Conservation (phyloP, 73 alveolate species). For the Halteria grandinella region DNA sequence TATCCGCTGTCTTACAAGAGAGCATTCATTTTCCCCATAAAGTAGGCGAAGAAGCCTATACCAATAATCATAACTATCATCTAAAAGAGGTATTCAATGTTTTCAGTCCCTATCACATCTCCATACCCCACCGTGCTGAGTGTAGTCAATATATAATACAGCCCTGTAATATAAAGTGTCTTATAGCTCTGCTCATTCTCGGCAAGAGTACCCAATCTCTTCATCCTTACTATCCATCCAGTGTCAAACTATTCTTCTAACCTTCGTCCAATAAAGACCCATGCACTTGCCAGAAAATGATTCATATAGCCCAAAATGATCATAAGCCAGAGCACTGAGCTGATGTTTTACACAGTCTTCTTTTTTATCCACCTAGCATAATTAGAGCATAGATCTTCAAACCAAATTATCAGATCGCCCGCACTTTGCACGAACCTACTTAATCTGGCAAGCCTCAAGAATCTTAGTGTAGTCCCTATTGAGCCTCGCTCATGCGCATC, state of each 20-base stretch:
- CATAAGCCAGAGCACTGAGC: conserved; percentile 16
- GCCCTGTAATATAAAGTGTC: conserved; percentile 44
- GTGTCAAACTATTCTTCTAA: neutral
- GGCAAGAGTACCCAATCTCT: neutral
- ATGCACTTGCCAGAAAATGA: conserved; percentile 54
- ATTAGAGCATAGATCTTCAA: neutral
- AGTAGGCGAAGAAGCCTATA: conserved; percentile 63
- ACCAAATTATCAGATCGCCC: neutral
- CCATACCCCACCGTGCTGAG: conserved; percentile 71
- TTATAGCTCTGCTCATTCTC: neutral
- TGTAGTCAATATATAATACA: conserved; percentile 62
- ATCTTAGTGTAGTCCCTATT: no score
- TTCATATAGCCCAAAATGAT: conserved; percentile 16
- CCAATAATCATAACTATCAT: conserved; percentile 57
- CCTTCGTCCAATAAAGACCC: conserved; percentile 53
- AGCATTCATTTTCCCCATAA: conserved; percentile 55
- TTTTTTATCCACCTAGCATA: neutral
- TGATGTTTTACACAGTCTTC: neutral
- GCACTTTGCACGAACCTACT: neutral
- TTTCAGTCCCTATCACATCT: conserved; percentile 50
- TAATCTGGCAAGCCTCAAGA: neutral
- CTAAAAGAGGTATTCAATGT: conserved; percentile 23
- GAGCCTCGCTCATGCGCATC: no score
- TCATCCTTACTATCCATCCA: conserved; percentile 53
- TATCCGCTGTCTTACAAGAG: conserved; percentile 12